These are phyloP conservation scores for Cladosporium sp. DNA, from an alignment of 2,329 filamentous ascomycete genomes.

Conservation along the genomic window DNA sequence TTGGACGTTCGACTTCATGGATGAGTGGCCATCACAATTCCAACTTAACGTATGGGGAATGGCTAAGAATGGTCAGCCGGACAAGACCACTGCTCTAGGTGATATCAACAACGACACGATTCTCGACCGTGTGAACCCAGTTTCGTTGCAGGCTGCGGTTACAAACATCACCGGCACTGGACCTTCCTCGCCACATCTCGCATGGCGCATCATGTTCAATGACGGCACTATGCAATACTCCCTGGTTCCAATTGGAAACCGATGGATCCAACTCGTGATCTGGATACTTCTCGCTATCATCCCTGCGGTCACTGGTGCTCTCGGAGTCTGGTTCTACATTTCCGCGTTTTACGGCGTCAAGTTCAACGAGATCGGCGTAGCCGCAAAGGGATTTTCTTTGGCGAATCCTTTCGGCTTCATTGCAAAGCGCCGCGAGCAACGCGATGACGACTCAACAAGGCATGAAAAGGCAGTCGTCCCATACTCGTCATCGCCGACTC, in stretches of 20 bases:
- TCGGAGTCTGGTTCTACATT: constrained; percentile 55
- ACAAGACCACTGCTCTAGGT: constrained; percentile 57
- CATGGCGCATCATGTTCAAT: constrained; percentile 53
- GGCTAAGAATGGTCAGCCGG: constrained; percentile 58
- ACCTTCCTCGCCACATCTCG: constrained; percentile 52
- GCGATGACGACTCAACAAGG: constrained; percentile 17
- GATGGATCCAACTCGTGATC: constrained; percentile 50
- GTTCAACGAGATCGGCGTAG: constrained; percentile 56
- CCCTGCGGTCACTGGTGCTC: constrained; percentile 47
- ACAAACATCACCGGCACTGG: constrained; percentile 55
- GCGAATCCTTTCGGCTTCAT: constrained; percentile 11
- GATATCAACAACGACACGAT: constrained; percentile 60
- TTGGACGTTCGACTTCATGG: constrained; percentile 59
- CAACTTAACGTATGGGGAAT: constrained; percentile 66
- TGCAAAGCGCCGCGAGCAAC: constrained; percentile 16
- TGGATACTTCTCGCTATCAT: constrained; percentile 54
- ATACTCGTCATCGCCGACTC: no score
- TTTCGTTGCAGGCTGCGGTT: constrained; percentile 50
- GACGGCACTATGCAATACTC: constrained; percentile 53
- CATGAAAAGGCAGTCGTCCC: constrained; percentile 3
- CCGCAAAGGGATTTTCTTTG: constrained; percentile 41
- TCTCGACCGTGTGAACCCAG: constrained; percentile 59
- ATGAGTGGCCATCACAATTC: constrained; percentile 59
- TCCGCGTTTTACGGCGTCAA: constrained; percentile 61
- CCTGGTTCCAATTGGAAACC: constrained; percentile 51